These are phyloP conservation scores for Arthrinium phaeospermum DNA, from an alignment of 2,329 filamentous ascomycete species.

Conservation along the genomic window DNA sequence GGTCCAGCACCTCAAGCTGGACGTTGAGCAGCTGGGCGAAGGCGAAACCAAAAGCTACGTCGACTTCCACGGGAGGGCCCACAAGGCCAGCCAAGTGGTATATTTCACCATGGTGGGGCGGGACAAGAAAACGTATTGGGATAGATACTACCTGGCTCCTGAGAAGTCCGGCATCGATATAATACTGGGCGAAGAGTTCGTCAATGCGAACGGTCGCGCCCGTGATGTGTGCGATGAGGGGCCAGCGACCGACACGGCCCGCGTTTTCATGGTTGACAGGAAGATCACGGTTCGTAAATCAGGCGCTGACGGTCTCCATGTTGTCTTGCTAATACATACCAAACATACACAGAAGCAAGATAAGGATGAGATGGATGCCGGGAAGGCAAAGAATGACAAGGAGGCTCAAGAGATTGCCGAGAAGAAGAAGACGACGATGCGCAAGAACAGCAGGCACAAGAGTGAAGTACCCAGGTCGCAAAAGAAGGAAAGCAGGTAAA, in stretches of 20 bases:
- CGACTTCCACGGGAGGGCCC: constrained; percentile 7
- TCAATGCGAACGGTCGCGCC: constrained; percentile 3
- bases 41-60: not conserved
- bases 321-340: not conserved
- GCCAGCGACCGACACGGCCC: not conserved
- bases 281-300: not conserved
- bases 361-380: not conserved
- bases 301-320: too few relatives aligned
- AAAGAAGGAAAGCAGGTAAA: not conserved
- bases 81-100: not conserved
- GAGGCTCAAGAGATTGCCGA: not conserved
- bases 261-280: not conserved
- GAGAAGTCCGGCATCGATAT: constrained; percentile 18
- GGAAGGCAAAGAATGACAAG: not conserved
- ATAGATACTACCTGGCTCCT: constrained; percentile 17
- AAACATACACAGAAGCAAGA: not conserved
- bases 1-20: constrained; percentile 16
- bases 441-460: not conserved
- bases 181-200: constrained; percentile 19
- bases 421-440: not conserved
- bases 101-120: constrained; percentile 19
- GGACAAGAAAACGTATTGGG: constrained; percentile 14
- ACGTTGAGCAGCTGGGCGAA: constrained; percentile 5
- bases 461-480: not conserved
- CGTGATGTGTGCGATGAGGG: not conserved